phyloP scores from a whole-genome alignment of 306 rosid species.

The Geum urbanum region DNA sequence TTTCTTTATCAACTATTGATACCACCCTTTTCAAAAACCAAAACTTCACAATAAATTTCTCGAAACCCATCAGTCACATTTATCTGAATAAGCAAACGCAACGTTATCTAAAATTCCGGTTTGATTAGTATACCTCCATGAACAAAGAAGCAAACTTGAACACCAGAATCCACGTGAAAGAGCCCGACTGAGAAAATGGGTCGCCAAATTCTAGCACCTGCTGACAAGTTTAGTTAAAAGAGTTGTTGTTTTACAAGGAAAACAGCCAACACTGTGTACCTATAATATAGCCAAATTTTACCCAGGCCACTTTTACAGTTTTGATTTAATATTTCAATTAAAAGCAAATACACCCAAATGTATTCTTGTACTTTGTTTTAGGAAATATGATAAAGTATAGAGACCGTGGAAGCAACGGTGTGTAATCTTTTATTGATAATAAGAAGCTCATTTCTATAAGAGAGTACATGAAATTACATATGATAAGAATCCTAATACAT shows the following conservation, averaged over 20 bases:
- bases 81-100: constrained; percentile 25
- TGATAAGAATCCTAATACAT: no score
- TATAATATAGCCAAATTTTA: neutral
- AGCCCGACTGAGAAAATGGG: neutral
- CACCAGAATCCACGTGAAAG: neutral
- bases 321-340: neutral
- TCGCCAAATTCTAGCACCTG: neutral
- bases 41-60: constrained; percentile 36
- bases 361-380: no score
- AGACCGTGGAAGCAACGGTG: no score
- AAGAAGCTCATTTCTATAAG: no score
- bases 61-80: constrained; percentile 42
- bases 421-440: no score
- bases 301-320: neutral
- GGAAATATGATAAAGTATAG: no score
- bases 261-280: neutral
- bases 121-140: constrained; percentile 32
- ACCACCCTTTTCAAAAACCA: constrained; percentile 24
- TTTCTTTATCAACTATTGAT: neutral
- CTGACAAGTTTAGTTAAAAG: neutral
- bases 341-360: neutral
- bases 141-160: constrained; percentile 23
- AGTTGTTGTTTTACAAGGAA: neutral
- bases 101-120: constrained; percentile 31
- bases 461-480: no score